Percentiles rank a stretch among this genome's conserved stretches.
phyloP scores from a whole-genome alignment of 306 rosid genomes.

The Prunus padus region DNA sequence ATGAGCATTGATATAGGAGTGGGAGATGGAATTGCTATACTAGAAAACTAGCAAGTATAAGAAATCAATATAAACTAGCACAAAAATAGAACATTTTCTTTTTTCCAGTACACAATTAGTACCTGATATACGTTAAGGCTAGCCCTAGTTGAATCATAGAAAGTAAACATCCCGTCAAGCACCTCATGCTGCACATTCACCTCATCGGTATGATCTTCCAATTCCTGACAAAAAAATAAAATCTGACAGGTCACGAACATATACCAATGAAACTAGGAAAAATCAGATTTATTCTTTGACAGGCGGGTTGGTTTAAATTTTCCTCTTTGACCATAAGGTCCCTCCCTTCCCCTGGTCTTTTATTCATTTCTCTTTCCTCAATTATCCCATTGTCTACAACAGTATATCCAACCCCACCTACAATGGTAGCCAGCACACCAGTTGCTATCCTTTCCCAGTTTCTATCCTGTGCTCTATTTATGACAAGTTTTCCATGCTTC shows the following conservation, averaged over 20 bases:
- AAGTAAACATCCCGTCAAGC: constrained; percentile 84
- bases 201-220: constrained; percentile 79
- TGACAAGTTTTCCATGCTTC: neutral
- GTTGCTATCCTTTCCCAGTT: neutral
- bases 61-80: neutral
- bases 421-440: neutral
- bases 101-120: constrained; percentile 9
- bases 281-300: neutral
- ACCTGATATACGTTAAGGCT: constrained; percentile 84
- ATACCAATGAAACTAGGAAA: neutral
- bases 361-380: neutral
- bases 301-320: neutral
- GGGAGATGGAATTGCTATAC: neutral
- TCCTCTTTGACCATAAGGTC: neutral
- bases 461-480: too few species aligned
- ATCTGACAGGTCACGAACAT: neutral
- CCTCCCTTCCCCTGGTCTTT: neutral
- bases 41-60: neutral
- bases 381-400: neutral
- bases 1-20: neutral
- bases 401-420: neutral
- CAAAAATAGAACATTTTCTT: constrained; percentile 35
- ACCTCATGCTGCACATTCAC: constrained; percentile 80
- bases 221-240: constrained; percentile 50
- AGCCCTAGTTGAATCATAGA: constrained; percentile 72